Evolutionary conservation across 805 yeast species (phyloP).

Genomic region (Yarrowia hollandica): DNA sequence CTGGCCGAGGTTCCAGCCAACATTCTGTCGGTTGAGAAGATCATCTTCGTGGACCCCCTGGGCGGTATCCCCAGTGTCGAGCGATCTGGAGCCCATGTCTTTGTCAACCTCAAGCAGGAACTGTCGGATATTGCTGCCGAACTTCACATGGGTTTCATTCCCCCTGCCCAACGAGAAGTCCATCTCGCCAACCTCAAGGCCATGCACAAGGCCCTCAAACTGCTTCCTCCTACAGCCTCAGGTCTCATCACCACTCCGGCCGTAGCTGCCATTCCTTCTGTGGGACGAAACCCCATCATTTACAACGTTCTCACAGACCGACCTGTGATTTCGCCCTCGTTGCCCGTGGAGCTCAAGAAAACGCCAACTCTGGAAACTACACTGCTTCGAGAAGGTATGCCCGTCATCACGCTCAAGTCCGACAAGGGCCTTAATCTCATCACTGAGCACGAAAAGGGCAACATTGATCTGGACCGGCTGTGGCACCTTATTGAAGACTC

Average conservation of each 20-base stretch:
- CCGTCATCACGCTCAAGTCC: slow-evolving; percentile 48
- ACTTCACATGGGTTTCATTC: slow-evolving; percentile 56
- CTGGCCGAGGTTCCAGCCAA: slow-evolving; percentile 39
- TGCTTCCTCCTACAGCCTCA: slow-evolving; percentile 59
- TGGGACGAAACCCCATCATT: slow-evolving; percentile 75
- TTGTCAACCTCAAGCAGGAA: slow-evolving; percentile 47
- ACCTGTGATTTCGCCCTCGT: slow-evolving; percentile 83
- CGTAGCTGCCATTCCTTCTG: slow-evolving; percentile 55
- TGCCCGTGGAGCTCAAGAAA: slow-evolving; percentile 64
- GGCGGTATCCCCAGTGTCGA: slow-evolving; percentile 94
- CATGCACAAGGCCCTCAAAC: slow-evolving; percentile 57
- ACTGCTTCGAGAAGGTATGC: slow-evolving; percentile 73
- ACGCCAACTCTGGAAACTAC: slow-evolving; percentile 74
- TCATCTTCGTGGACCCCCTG: slow-evolving; percentile 70
- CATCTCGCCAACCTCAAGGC: slow-evolving; percentile 69
- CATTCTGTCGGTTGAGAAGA: slow-evolving; percentile 65
- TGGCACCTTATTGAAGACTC: slow-evolving; percentile 71
- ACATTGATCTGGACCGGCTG: slow-evolving; percentile 58
- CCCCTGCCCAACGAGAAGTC: slow-evolving; percentile 48
- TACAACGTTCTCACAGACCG: slow-evolving; percentile 90
- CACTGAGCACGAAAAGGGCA: slow-evolving; percentile 44
- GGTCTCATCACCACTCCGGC: slow-evolving; percentile 86
- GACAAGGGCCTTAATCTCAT: slow-evolving; percentile 46
- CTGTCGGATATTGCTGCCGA: slow-evolving; percentile 57
- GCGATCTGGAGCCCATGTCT: slow-evolving; percentile 76